These are phyloP conservation scores for Mucor indicus DNA, from an alignment of 371 early-diverging fungal species.

Conservation along the genomic window DNA sequence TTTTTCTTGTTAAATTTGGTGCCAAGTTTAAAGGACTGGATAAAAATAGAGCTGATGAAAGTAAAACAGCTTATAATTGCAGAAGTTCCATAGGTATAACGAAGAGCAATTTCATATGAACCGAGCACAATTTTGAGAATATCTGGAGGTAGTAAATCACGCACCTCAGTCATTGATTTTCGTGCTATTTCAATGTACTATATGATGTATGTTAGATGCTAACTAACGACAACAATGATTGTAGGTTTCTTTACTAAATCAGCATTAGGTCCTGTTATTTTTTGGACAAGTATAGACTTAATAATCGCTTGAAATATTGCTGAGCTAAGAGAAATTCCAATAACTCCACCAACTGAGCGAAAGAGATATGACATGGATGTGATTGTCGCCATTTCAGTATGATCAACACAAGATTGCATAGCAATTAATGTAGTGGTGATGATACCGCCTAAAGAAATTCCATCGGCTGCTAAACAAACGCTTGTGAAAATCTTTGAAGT, in stretches of 20 bases:
- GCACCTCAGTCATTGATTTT: slow-evolving; percentile 29
- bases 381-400: slow-evolving; percentile 46
- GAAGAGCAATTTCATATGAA: slow-evolving; percentile 35
- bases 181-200: slow-evolving; percentile 43
- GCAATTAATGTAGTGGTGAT: slow-evolving; percentile 38
- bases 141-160: slow-evolving; percentile 33
- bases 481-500: slow-evolving; percentile 9
- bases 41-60: slow-evolving; percentile 43
- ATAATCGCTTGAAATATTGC: slow-evolving; percentile 45
- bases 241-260: slow-evolving; percentile 18
- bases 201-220: not conserved
- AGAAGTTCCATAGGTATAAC: slow-evolving; percentile 29
- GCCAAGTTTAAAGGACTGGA: no score
- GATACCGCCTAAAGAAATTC: slow-evolving; percentile 32
- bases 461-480: slow-evolving; percentile 31
- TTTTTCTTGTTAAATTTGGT: no score
- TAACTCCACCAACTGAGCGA: slow-evolving; percentile 44
- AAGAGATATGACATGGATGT: slow-evolving; percentile 48
- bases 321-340: slow-evolving; percentile 39
- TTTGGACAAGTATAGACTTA: slow-evolving; percentile 21
- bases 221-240: no score
- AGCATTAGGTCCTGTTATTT: slow-evolving; percentile 41
- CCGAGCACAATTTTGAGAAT: slow-evolving; percentile 36
- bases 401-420: slow-evolving; percentile 36
- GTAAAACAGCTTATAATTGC: slow-evolving; percentile 28